Evolutionary conservation across 140 eudicot species (phyloP).

Genomic region (Cichorium intybus): DNA sequence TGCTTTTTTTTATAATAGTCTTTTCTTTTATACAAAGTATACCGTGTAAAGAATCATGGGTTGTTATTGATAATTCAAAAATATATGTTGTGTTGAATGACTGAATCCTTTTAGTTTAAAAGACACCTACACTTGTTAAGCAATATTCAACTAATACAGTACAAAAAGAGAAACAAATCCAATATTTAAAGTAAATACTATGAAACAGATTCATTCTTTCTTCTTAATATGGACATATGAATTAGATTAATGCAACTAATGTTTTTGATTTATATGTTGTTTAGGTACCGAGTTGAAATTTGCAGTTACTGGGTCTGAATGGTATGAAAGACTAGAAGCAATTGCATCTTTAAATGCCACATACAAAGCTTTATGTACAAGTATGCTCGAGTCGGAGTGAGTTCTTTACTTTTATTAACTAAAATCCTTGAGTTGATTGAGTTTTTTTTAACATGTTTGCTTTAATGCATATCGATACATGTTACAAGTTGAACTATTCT

Average conservation of each 20-base stretch:
- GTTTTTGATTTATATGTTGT: not conserved
- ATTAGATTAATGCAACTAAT: constrained; percentile 11
- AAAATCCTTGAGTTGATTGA: constrained; percentile 27
- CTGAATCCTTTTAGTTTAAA: too few species aligned
- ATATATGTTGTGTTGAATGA: too few species aligned
- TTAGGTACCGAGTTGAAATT: constrained; percentile 59
- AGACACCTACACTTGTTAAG: too few species aligned
- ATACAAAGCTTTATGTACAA: constrained; percentile 68
- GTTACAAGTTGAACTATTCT: not conserved
- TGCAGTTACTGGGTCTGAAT: constrained; percentile 39
- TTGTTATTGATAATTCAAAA: not conserved
- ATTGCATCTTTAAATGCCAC: constrained; percentile 50
- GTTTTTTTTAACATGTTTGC: constrained; percentile 10
- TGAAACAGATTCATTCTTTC: not conserved
- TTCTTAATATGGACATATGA: too few species aligned
- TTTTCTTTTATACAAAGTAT: not conserved
- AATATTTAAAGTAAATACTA: constrained; percentile 1
- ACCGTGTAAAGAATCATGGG: not conserved
- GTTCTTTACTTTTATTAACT: constrained; percentile 33
- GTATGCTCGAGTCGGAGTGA: constrained; percentile 49
- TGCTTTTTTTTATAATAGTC: not conserved
- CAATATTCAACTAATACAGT: not conserved
- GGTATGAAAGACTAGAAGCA: constrained; percentile 50
- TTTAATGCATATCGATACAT: constrained; percentile 9
- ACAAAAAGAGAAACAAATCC: not conserved